Percentiles rank a stretch among this genome's conserved stretches.
Evolutionary conservation across 371 early-diverging fungal genomes (phyloP).

Genomic region (Ecytonucleospora hepatopenaei): DNA sequence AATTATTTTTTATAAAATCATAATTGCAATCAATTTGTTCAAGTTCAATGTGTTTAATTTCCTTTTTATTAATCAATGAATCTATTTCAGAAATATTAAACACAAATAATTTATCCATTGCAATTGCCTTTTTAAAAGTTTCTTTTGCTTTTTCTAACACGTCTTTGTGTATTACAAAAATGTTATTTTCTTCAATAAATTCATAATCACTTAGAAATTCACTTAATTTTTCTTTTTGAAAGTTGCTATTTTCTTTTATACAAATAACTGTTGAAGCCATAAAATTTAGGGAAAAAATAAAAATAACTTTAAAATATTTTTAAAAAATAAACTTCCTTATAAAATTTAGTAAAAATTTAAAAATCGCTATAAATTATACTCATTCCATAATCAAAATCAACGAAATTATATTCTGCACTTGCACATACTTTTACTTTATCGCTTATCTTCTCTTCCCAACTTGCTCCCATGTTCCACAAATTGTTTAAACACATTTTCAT

Average conservation of each 20-base stretch:
- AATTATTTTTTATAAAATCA: slow-evolving; percentile 16
- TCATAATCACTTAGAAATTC: not conserved
- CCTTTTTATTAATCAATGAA: not conserved
- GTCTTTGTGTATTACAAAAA: not conserved
- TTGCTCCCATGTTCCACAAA: slow-evolving; percentile 1
- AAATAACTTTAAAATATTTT: too few species aligned
- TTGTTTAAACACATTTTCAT: slow-evolving; percentile 25
- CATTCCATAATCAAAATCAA: slow-evolving; percentile 20
- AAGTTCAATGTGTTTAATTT: not conserved
- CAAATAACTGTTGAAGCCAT: too few species aligned
- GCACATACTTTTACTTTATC: slow-evolving; percentile 28
- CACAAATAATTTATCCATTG: too few species aligned
- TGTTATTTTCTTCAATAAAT: not conserved
- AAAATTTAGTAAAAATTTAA: too few species aligned
- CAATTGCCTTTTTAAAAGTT: not conserved
- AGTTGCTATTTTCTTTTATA: too few species aligned
- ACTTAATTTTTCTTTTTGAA: not conserved
- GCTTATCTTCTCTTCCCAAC: slow-evolving; percentile 31
- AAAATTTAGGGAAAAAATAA: too few species aligned
- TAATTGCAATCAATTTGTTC: not conserved
- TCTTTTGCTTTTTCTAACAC: not conserved
- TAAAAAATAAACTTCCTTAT: too few species aligned
- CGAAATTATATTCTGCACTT: slow-evolving; percentile 1
- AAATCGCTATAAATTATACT: slow-evolving; percentile 11
- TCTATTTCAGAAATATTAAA: not conserved